Percentiles rank a stretch among this genome's conserved stretches.
Conservation (phyloP, 495 filamentous ascomycete species). For the Hamigera avellanea region DNA sequence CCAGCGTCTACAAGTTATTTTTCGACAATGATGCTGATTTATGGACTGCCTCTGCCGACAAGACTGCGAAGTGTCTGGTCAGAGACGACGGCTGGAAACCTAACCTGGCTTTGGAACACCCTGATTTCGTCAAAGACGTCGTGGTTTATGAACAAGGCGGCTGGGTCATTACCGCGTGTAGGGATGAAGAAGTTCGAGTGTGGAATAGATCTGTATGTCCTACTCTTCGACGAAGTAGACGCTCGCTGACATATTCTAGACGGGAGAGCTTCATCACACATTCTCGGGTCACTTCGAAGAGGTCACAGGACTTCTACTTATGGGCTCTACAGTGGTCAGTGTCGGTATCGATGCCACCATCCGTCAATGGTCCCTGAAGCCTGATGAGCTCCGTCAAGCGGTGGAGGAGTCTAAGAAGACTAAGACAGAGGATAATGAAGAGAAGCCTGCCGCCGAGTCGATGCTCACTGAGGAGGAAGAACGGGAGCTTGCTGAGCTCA, state of each 20-base stretch:
- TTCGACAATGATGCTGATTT: constrained; percentile 64
- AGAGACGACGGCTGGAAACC: constrained; percentile 51
- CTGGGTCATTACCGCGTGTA: constrained; percentile 83
- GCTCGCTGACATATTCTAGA: constrained; percentile 21
- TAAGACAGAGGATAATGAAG: constrained; percentile 34
- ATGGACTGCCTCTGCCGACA: constrained; percentile 87
- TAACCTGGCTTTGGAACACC: constrained; percentile 64
- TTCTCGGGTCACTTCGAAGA: constrained; percentile 89
- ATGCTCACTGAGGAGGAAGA: constrained; percentile 74
- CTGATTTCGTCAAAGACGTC: constrained; percentile 81
- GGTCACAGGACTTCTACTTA: constrained; percentile 64
- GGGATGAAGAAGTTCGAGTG: constrained; percentile 83
- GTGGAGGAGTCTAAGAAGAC: constrained; percentile 45
- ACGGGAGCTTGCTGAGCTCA: constrained; percentile 73
- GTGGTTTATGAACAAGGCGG: constrained; percentile 54
- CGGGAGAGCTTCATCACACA: constrained; percentile 61
- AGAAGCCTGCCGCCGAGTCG: constrained; percentile 27
- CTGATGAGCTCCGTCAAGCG: constrained; percentile 49
- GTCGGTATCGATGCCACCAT: constrained; percentile 84
- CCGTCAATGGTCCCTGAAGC: constrained; percentile 64
- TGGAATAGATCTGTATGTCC: constrained; percentile 59
- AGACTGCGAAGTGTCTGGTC: constrained; percentile 62
- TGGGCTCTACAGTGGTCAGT: constrained; percentile 55
- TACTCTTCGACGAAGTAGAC: neutral
- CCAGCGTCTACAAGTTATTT: constrained; percentile 74